These are phyloP conservation scores for Kodamaea sp. DNA, from an alignment of 1,139 yeast genomes.

Conservation along the genomic window DNA sequence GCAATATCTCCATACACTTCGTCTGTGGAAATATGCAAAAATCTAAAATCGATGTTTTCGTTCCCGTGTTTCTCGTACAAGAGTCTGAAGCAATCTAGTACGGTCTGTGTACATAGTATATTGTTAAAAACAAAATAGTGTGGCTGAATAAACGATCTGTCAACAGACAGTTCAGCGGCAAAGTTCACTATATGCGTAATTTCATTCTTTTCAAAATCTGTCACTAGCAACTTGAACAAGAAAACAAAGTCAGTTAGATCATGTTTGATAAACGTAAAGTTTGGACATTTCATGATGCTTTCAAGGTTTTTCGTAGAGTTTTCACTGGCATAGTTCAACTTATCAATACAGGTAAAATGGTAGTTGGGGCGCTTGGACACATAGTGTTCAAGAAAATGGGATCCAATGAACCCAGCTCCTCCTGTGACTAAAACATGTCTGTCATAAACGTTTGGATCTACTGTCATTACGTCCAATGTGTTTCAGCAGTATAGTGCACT, in stretches of 20 bases:
- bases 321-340: constrained; percentile 38
- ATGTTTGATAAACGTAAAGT: constrained; percentile 28
- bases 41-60: constrained; percentile 18
- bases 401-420: constrained; percentile 63
- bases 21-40: constrained; percentile 60
- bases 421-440: constrained; percentile 49
- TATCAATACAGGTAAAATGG: constrained; percentile 50
- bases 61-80: constrained; percentile 5
- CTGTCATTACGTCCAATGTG: no score
- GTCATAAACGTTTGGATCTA: no score
- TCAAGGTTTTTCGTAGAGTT: constrained; percentile 22
- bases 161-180: constrained; percentile 65
- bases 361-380: constrained; percentile 39
- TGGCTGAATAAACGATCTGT: constrained; percentile 51
- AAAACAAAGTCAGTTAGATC: constrained; percentile 36
- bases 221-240: constrained; percentile 15
- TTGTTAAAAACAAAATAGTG: constrained; percentile 49
- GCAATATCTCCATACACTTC: constrained; percentile 56
- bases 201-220: constrained; percentile 12
- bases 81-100: constrained; percentile 45
- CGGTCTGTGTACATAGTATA: constrained; percentile 49
- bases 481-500: no score
- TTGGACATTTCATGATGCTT: constrained; percentile 23
- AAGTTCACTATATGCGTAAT: constrained; percentile 47
- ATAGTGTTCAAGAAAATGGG: constrained; percentile 46